Conservation (phyloP, 148 eudicot species). For the Amaranthus cruentus region DNA sequence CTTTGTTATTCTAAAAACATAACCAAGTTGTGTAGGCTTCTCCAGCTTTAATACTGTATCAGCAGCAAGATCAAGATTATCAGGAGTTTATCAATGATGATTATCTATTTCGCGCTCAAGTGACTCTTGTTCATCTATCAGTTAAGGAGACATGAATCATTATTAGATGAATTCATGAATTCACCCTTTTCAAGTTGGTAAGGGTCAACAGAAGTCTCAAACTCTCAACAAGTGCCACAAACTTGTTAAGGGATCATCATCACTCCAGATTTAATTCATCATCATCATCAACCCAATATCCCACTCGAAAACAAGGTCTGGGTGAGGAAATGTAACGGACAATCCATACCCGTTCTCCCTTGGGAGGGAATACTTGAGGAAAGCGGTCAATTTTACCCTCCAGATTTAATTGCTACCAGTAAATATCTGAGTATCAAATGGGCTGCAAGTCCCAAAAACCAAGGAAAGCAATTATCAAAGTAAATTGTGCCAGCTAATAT, state of each 20-base stretch:
- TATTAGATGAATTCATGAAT: conserved; percentile 84
- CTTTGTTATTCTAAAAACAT: conserved; percentile 95
- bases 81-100: conserved; percentile 66
- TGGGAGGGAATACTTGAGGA: too few species aligned
- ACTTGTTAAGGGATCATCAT: conserved; percentile 79
- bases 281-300: too few species aligned
- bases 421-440: too few species aligned
- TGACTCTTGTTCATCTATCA: conserved; percentile 69
- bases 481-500: background rate
- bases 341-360: too few species aligned
- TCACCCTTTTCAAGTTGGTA: conserved; percentile 96
- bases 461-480: background rate
- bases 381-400: too few species aligned
- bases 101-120: conserved; percentile 64
- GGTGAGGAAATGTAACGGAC: too few species aligned
- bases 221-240: conserved; percentile 67
- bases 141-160: conserved; percentile 59
- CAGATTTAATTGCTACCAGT: background rate
- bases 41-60: conserved; percentile 84
- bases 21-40: conserved; percentile 95
- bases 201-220: conserved; percentile 77
- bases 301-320: conserved; percentile 39
- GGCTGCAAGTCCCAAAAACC: too few species aligned
- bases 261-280: conserved; percentile 62
- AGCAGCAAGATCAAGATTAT: conserved; percentile 78